Evolutionary conservation across 768 basidiomycete species (phyloP), one percentile per base, ranked within the genome.

Genomic region (Podaxis mareebaensis): DNA sequence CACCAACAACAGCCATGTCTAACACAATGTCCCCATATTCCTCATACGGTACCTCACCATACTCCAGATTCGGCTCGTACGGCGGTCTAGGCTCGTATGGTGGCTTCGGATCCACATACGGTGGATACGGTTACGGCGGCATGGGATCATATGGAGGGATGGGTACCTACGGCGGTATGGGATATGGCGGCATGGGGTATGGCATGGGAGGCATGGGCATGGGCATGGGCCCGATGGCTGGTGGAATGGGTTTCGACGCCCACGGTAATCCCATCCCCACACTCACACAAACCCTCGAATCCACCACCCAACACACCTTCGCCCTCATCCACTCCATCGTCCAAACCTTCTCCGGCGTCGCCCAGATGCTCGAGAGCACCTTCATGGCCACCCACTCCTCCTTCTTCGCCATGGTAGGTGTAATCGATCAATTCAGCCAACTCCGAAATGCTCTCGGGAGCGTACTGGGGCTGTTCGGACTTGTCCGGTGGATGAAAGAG

Each of bases 361-460:
- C 96, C 0, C 96, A 99, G 74, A 96, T 99, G 88, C 89, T 99
- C 71, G 96, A 99, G 75, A 90, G 87, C 38, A 99, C 96, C 4
- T 98, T 96, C 77, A 92, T 98, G 90, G 96, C 96, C 2, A 96
- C 95, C 0, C 95, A 96, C 74, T 94, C 92, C 0, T 91, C 89
- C 8, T 96, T 96, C 71, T 96, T 96, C 74, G 94, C 95, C 61
- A 95, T 96, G 90, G 94, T 96, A 56, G 93, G 94, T 65, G 96
- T 99, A 51, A 83, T 96, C 42, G 97, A 99, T 71, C 97, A 99
- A 72, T 90, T 99, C 70, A 88, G 88, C 2, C 93, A 94, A 68
- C 85, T 98, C 48, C 85, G 95, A 55, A 91, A 96, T 67, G 96
- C 95, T 12, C 83, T 99, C 15, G 96, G 95, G 24, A 95, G 95